Conservation (phyloP, 371 early-diverging fungal genomes). For the Capniomyces stellatus region DNA sequence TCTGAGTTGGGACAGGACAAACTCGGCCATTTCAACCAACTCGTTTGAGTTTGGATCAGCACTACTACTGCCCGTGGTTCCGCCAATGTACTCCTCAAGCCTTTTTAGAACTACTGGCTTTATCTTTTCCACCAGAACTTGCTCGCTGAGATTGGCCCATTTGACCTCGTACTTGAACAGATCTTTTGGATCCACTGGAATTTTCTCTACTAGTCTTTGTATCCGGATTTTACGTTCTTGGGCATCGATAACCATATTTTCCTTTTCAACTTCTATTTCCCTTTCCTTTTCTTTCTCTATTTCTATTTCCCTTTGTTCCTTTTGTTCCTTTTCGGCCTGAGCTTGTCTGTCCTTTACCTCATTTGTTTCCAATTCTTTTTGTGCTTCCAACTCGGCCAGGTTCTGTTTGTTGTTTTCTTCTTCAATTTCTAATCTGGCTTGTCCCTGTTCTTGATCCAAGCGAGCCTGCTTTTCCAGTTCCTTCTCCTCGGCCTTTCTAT, state of each 20-base stretch:
- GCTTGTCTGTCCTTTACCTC: too few relatives aligned
- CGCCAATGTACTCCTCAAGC: conserved; percentile 8
- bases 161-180: conserved; percentile 14
- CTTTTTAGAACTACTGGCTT: conserved; percentile 1
- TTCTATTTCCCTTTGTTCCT: background rate
- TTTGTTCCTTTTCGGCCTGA: background rate
- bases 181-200: conserved; percentile 9
- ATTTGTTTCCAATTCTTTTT: too few relatives aligned
- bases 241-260: background rate
- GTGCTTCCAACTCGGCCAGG: too few relatives aligned
- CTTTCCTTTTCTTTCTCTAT: background rate
- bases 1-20: conserved; percentile 13
- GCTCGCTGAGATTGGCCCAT: conserved; percentile 10
- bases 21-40: conserved; percentile 16
- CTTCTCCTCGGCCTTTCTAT: conserved; percentile 2
- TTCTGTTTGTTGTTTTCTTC: too few relatives aligned
- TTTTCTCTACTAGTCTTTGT: conserved; percentile 5
- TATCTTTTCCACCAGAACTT: conserved; percentile 5
- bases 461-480: conserved; percentile 1
- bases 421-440: background rate
- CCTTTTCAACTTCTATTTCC: background rate
- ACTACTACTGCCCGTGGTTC: conserved; percentile 10
- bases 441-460: background rate
- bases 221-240: background rate
- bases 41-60: conserved; percentile 16